A percentile compares a stretch with the other conserved stretches of the same genome.
These are phyloP conservation scores for Sarocladium kiliense DNA, from an alignment of 2,329 filamentous ascomycete species.

Conservation along the genomic window DNA sequence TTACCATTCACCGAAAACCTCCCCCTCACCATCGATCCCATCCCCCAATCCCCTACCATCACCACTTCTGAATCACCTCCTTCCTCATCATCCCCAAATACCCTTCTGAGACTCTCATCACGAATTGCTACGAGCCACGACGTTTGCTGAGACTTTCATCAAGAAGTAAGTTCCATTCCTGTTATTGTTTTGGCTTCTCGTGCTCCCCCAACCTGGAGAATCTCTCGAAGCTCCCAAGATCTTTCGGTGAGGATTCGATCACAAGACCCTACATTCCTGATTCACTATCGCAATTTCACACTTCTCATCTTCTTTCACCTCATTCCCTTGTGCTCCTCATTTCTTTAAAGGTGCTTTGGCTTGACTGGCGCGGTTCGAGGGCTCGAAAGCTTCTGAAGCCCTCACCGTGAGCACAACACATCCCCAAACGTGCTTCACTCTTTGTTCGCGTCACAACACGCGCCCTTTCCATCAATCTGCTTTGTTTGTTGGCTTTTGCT, in stretches of 20 bases:
- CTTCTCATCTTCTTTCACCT: not conserved
- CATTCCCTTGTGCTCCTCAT: not conserved
- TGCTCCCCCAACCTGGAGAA: not conserved
- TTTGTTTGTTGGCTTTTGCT: not conserved
- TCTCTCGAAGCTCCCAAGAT: not conserved
- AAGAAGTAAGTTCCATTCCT: not conserved
- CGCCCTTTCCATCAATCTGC: not conserved
- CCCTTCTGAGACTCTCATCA: not conserved
- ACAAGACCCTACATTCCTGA: not conserved
- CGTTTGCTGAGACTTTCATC: not conserved
- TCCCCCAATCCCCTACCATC: not conserved
- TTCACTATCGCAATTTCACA: not conserved
- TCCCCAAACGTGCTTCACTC: not conserved
- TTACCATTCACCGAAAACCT: not conserved
- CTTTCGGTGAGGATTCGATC: not conserved
- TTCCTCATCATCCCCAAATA: not conserved
- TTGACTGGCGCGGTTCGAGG: not conserved
- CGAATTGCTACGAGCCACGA: not conserved
- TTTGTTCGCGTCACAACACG: not conserved
- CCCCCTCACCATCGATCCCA: not conserved
- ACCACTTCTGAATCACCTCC: not conserved
- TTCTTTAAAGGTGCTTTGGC: not conserved
- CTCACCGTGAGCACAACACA: not conserved
- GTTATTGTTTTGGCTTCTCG: not conserved
- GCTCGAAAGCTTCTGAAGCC: not conserved